These are phyloP conservation scores for Scedosporium dehoogii DNA, from an alignment of 2,329 filamentous ascomycete genomes.

Conservation along the genomic window DNA sequence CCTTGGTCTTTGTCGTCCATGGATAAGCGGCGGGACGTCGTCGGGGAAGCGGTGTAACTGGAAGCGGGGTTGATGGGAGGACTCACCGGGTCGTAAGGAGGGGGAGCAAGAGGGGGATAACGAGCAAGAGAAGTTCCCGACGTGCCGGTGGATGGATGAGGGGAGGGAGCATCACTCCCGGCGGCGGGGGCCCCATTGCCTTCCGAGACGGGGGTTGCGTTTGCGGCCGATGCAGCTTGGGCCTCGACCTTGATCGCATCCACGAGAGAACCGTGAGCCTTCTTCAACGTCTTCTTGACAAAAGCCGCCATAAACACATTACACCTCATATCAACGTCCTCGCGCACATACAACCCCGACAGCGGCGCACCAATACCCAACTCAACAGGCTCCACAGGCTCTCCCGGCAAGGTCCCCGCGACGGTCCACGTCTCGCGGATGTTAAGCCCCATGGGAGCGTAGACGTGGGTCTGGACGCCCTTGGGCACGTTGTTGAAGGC, in stretches of 20 bases:
- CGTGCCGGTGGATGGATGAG: neutral
- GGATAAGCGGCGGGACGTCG: neutral
- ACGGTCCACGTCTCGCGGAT: conserved; percentile 72
- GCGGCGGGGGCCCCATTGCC: neutral
- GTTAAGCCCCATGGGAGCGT: conserved; percentile 72
- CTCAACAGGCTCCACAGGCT: conserved; percentile 55
- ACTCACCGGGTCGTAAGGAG: neutral
- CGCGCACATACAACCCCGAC: conserved; percentile 67
- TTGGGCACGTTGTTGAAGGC: conserved; percentile 67
- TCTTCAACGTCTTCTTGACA: conserved; percentile 74
- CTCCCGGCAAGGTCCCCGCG: conserved; percentile 60
- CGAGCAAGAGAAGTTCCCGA: neutral
- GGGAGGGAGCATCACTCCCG: neutral
- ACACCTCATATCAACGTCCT: conserved; percentile 74
- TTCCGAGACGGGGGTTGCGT: neutral
- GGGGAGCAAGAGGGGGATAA: neutral
- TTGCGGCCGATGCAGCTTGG: neutral
- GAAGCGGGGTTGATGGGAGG: neutral
- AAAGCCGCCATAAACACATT: conserved; percentile 67
- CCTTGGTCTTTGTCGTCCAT: neutral
- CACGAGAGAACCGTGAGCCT: conserved; percentile 62
- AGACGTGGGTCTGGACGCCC: conserved; percentile 74
- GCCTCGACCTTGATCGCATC: neutral
- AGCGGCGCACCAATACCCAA: conserved; percentile 55
- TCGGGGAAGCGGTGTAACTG: neutral